phyloP scores from a whole-genome alignment of 192 early-diverging fungal genomes.

The Diversispora epigaea region DNA sequence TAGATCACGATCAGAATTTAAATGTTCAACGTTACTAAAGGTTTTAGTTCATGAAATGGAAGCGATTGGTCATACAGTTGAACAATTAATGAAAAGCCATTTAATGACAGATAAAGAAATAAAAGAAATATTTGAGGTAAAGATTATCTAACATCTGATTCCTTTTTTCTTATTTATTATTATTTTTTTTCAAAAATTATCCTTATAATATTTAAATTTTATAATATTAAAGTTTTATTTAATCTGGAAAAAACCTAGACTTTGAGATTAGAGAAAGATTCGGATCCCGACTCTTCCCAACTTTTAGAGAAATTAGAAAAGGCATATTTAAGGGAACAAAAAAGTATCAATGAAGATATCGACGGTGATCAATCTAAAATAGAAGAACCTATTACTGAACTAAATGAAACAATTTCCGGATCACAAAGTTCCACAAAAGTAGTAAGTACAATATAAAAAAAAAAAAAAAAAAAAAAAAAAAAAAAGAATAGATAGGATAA shows the following conservation, averaged over 20 bases:
- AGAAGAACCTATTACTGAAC: no score
- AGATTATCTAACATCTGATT: not conserved
- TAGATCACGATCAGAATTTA: not conserved
- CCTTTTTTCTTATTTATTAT: not conserved
- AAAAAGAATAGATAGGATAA: no score
- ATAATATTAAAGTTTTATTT: no score
- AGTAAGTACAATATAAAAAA: no score
- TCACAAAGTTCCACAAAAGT: no score
- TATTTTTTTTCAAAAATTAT: not conserved
- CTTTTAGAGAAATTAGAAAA: not conserved
- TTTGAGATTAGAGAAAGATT: not conserved
- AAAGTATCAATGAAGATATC: no score
- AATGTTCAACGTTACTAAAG: not conserved
- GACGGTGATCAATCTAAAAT: no score
- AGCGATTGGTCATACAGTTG: not conserved
- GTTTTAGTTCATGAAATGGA: constrained; percentile 5
- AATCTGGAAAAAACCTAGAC: not conserved
- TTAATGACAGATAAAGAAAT: constrained; percentile 12
- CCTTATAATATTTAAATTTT: no score
- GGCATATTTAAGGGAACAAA: not conserved
- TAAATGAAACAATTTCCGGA: no score
- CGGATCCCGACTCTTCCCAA: not conserved
- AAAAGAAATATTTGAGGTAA: constrained; percentile 1
- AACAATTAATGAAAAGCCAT: constrained; percentile 12
- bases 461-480: no score